Evolutionary conservation across 331 rosid genomes (phyloP), one percentile per base, ranked within the genome.

Genomic region (Acacia pycnantha): DNA sequence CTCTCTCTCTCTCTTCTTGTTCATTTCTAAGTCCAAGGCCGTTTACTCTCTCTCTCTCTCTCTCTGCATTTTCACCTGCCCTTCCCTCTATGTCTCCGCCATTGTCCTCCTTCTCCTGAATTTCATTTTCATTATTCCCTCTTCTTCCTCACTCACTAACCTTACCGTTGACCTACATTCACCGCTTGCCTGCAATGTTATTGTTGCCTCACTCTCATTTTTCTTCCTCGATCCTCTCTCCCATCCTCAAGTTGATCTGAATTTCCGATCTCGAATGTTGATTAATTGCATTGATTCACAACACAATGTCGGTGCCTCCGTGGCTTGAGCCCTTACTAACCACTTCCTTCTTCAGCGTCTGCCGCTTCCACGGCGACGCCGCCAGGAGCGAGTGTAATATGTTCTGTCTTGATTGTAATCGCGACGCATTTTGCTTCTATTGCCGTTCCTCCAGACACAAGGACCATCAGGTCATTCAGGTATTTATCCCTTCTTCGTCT

Each of bases 391-490:
- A 95, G 68, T 91, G 98, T 83, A 95, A 95, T 83, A 92, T 95
- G 98, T 95, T 86, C 77, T 95, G 98, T 85, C 71, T 95, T 8
- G 99, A 95, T 66, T 95, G 99, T 72, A 73, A 79, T 24, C 87
- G 73, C 41, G 89, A 82, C 33, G 89, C 98, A 4, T 95, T 95
- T 80, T 95, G 99, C 89, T 92, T 93, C 47, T 95, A 93, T 44
- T 95, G 99, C 84, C 91, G 97, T 33, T 92, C 99, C 6, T 88
- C 93, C 2, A 31, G 85, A 33, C 99, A 95, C 92, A 88, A 89
- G 66, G 97, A 94, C 82, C 99, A 93, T 76, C 95, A 87, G 82
- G 99, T 92, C 35, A 89, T 96, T 86, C 98, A 96, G 94, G 98
- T 91, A n/a, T 16, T 59, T 37, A 15, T 37, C 41, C 41, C 18